Conservation (phyloP, 495 filamentous ascomycete species). For the Xylaria longipes region DNA sequence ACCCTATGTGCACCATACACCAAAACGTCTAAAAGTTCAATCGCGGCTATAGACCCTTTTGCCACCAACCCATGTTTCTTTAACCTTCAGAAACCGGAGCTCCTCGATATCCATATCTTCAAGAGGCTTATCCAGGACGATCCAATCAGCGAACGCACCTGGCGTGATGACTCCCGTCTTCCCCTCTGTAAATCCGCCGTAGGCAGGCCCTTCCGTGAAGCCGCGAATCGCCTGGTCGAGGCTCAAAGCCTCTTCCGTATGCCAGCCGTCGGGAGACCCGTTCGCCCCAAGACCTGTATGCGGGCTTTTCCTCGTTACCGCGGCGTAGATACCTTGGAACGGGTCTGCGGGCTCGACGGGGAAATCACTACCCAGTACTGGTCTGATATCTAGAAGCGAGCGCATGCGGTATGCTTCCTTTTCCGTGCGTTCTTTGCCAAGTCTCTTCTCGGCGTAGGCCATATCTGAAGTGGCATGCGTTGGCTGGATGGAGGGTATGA, state of each 20-base stretch:
- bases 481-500: slow-evolving; percentile 71
- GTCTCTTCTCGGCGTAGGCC: slow-evolving; percentile 61
- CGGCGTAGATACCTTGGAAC: slow-evolving; percentile 68
- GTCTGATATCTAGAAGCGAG: slow-evolving; percentile 51
- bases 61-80: slow-evolving; percentile 70
- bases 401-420: slow-evolving; percentile 65
- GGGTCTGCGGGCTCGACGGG: slow-evolving; percentile 68
- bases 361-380: slow-evolving; percentile 68
- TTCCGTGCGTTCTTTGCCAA: slow-evolving; percentile 56
- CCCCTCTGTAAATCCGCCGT: slow-evolving; percentile 58
- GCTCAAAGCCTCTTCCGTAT: slow-evolving; percentile 58
- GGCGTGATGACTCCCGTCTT: slow-evolving; percentile 58
- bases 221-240: slow-evolving; percentile 61
- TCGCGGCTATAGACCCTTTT: slow-evolving; percentile 48
- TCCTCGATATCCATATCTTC: slow-evolving; percentile 48
- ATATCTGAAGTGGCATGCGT: slow-evolving; percentile 72
- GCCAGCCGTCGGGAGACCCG: slow-evolving; percentile 57
- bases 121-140: slow-evolving; percentile 61
- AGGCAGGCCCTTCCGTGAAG: slow-evolving; percentile 56
- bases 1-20: not conserved
- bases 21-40: slow-evolving; percentile 27
- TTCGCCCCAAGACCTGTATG: slow-evolving; percentile 54
- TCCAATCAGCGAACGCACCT: slow-evolving; percentile 67
- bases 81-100: slow-evolving; percentile 56
- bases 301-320: slow-evolving; percentile 60